phyloP scores from a whole-genome alignment of 2,329 filamentous ascomycete genomes.

The Pyrenochaeta sp. region DNA sequence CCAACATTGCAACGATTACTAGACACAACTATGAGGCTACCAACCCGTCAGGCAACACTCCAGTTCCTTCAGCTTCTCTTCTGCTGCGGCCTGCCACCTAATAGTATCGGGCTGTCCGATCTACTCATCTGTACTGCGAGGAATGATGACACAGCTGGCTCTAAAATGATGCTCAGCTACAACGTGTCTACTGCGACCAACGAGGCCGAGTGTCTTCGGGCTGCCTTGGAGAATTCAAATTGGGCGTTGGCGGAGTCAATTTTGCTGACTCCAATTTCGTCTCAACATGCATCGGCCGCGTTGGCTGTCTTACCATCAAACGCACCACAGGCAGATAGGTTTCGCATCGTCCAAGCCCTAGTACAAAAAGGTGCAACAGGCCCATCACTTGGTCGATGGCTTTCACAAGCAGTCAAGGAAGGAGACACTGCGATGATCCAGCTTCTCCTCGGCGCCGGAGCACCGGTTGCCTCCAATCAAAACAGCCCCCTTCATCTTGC shows the following conservation, averaged over 20 bases:
- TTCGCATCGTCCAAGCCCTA: constrained; percentile 34
- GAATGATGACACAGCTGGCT: constrained; percentile 37
- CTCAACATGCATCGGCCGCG: constrained; percentile 38
- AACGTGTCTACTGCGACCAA: constrained; percentile 40
- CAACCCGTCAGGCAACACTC: constrained; percentile 35
- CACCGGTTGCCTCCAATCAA: constrained; percentile 28
- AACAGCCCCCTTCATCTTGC: constrained; percentile 32
- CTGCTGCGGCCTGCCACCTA: constrained; percentile 43
- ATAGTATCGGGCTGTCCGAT: constrained; percentile 34
- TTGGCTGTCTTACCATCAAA: constrained; percentile 31
- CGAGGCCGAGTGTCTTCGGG: constrained; percentile 40
- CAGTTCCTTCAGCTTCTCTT: constrained; percentile 44
- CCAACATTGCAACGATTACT: constrained; percentile 39
- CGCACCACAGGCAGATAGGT: constrained; percentile 29
- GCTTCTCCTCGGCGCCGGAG: constrained; percentile 38
- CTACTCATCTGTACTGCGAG: constrained; percentile 41
- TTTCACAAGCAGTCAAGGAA: constrained; percentile 40
- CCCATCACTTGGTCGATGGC: constrained; percentile 33
- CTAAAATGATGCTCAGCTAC: constrained; percentile 42
- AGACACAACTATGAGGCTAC: constrained; percentile 39
- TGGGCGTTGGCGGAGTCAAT: constrained; percentile 40
- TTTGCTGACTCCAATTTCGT: constrained; percentile 31
- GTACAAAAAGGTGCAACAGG: constrained; percentile 40
- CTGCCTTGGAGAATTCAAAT: constrained; percentile 37
- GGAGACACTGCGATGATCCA: constrained; percentile 37